These are phyloP conservation scores for Lagenaria siceraria DNA, from an alignment of 306 rosid species.

Conservation along the genomic window DNA sequence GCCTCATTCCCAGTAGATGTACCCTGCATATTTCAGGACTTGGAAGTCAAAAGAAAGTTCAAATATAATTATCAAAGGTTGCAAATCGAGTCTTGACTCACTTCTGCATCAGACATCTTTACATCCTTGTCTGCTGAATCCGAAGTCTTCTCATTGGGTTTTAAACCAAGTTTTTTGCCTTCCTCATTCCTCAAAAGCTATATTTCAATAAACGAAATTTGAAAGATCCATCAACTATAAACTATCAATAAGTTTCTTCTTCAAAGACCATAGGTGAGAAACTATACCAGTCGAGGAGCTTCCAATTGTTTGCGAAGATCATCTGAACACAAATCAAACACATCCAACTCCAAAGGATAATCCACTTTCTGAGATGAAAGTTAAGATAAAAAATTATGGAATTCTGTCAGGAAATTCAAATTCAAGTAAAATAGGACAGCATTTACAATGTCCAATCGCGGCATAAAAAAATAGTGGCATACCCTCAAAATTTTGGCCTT, in stretches of 20 bases:
- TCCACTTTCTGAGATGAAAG: conserved; percentile 78
- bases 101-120: conserved; percentile 76
- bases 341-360: conserved; percentile 88
- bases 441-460: neutral
- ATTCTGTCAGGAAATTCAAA: neutral
- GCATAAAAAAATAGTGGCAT: conserved; percentile 3
- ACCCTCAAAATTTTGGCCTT: conserved; percentile 99
- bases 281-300: conserved; percentile 67
- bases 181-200: conserved; percentile 78
- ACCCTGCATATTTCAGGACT: conserved; percentile 38
- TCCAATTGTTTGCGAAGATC: conserved; percentile 75
- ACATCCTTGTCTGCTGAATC: conserved; percentile 48
- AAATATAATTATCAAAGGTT: neutral
- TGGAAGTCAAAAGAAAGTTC: neutral
- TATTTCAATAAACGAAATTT: neutral
- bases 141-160: conserved; percentile 52
- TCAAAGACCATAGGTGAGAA: neutral
- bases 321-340: conserved; percentile 87
- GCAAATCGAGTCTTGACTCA: conserved; percentile 18
- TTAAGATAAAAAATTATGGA: conserved; percentile 4
- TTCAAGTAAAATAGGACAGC: neutral
- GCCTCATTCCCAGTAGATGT: conserved; percentile 62
- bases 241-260: neutral
- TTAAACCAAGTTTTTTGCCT: conserved; percentile 76
- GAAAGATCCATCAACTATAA: neutral